Base-by-base conservation (phyloP, 768 basidiomycete species). In the Panus rudis region DNA sequence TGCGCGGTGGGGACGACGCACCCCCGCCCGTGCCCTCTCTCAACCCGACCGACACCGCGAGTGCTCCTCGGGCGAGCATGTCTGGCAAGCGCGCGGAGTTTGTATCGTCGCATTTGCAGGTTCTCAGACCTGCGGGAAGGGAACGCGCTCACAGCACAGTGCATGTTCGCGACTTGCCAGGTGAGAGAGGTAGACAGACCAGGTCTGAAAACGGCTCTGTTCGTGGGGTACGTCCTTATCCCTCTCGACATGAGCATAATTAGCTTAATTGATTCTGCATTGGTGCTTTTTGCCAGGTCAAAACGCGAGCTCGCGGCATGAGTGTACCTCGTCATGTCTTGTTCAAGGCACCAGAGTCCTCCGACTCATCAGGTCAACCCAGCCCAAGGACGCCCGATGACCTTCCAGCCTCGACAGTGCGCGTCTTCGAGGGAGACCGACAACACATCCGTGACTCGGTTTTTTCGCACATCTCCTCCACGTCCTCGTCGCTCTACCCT, bases 401-500 rank as follows among this genome's bases (percentile, higher is more conserved):
- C 34, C 12, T 48, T 45, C 42, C 42, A n/a, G 33, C 39, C 2
- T 39, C 48, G 10, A 30, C 46, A 5, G 42, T 53, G 3, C 52
- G 41, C 26, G 41, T 48, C 24, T 45, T 52, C 20, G 52, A 49
- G 22, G 50, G 51, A 26, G 48, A 53, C 22, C 47, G 52, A 28
- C 52, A 47, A 22, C 56, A 57, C 37, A 46, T 59, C 37, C 67
- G 73, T 41, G 70, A 71, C 52, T 78, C 76, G 20, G 39, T 73
- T 6, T 66, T 78, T 25, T 84, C 83, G 3, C 76, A 80, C 35
- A 67, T 77, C 46, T 85, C 85, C 3, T 73, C 70, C 8, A 71
- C 72, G n/a, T 79, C 83, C 13, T 86, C 86, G 4, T 89, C 88
- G 13, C 63, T 86, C 17, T 90, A 89, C 56, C 86, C 88, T 41